These are phyloP conservation scores for Citrullus mucosospermus DNA, from an alignment of 306 rosid species.

Conservation along the genomic window DNA sequence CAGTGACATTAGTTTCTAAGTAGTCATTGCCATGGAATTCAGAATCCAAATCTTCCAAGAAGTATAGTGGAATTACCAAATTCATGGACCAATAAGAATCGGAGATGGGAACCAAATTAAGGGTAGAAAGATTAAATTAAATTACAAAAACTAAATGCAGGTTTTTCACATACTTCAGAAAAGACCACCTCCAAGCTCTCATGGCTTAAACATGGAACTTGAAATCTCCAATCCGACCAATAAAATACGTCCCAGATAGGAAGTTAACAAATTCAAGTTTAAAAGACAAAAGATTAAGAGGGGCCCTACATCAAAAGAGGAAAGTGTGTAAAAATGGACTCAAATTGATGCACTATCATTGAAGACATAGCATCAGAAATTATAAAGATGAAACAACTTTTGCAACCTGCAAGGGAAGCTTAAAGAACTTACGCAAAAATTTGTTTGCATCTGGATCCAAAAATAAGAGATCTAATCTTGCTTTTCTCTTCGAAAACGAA, in stretches of 20 bases:
- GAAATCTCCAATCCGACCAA: not conserved
- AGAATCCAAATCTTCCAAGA: not conserved
- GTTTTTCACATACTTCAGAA: not conserved
- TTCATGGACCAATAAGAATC: not conserved
- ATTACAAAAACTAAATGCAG: not conserved
- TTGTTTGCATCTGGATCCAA: not conserved
- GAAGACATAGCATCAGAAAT: not conserved
- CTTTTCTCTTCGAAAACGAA: not conserved
- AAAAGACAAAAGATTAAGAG: not conserved
- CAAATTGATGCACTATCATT: not conserved
- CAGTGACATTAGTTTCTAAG: not conserved
- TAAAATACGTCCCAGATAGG: not conserved
- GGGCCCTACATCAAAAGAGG: not conserved
- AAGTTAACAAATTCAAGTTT: conserved; percentile 1
- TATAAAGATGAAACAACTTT: not conserved
- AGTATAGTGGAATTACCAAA: not conserved
- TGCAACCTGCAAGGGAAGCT: not conserved
- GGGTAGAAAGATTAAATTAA: not conserved
- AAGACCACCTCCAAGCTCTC: not conserved
- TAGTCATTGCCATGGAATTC: not conserved
- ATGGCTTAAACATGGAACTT: not conserved
- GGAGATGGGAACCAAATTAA: not conserved
- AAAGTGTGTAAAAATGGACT: not conserved
- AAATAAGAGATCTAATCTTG: not conserved
- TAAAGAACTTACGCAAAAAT: not conserved